Conservation (phyloP, 768 basidiomycete species). For the Pisolithus microcarpus region DNA sequence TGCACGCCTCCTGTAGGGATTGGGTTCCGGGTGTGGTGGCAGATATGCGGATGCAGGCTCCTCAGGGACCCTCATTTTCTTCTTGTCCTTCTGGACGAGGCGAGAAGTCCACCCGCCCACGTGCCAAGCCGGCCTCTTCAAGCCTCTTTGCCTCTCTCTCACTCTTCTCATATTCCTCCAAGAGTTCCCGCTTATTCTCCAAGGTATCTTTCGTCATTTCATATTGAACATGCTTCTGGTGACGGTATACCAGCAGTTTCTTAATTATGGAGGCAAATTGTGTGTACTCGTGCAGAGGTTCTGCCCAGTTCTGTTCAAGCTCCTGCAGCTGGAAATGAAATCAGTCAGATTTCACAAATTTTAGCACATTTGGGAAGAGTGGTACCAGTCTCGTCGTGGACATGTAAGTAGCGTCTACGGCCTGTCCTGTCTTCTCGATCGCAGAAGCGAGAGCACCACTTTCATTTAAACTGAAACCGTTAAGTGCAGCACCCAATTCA, state of each 20-base stretch:
- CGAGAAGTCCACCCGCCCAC: conserved; percentile 36
- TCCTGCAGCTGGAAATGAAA: conserved; percentile 65
- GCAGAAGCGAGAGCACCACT: conserved; percentile 64
- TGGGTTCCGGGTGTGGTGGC: conserved; percentile 77
- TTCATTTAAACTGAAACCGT: conserved; percentile 91
- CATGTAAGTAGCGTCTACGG: conserved; percentile 89
- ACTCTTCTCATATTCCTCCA: conserved; percentile 88
- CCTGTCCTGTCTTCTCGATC: conserved; percentile 95
- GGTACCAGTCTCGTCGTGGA: conserved; percentile 83
- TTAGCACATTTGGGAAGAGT: conserved; percentile 5
- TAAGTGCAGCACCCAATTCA: conserved; percentile 86
- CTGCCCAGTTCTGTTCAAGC: conserved; percentile 90
- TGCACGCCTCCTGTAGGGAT: conserved; percentile 51
- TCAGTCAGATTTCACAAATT: conserved; percentile 5
- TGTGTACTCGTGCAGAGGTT: conserved; percentile 91
- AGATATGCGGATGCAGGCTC: conserved; percentile 46
- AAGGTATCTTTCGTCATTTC: conserved; percentile 94
- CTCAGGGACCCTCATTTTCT: conserved; percentile 30
- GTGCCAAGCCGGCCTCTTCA: conserved; percentile 79
- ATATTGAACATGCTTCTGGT: conserved; percentile 96
- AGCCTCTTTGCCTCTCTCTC: conserved; percentile 86
- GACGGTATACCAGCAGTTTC: conserved; percentile 87
- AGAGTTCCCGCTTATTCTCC: conserved; percentile 72
- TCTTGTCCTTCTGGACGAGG: conserved; percentile 25
- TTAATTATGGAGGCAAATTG: conserved; percentile 96